These are phyloP conservation scores for Schizochytrium sp. DNA, from an alignment of 108 stramenopile genomes.

Conservation along the genomic window DNA sequence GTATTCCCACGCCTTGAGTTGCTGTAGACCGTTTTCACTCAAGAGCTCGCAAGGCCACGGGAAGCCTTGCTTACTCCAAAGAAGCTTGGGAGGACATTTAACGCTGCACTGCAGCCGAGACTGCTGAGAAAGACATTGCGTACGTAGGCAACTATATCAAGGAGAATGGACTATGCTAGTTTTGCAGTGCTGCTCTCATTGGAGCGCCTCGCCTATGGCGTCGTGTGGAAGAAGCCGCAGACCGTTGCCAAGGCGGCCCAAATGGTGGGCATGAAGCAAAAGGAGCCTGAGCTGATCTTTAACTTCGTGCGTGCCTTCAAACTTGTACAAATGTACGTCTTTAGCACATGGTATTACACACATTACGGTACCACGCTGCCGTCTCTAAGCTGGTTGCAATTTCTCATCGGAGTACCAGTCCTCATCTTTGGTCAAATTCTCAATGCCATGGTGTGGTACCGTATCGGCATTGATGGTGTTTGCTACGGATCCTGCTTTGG, in stretches of 20 bases:
- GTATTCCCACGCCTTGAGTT: too few species aligned
- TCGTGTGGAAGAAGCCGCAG: slow-evolving; percentile 60
- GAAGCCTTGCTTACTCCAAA: too few species aligned
- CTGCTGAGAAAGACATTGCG: too few species aligned
- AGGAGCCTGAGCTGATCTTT: slow-evolving; percentile 57
- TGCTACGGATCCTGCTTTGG: slow-evolving; percentile 54
- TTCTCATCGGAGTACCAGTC: slow-evolving; percentile 32
- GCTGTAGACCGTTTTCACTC: too few species aligned
- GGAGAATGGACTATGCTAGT: slow-evolving; percentile 52
- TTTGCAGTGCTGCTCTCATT: slow-evolving; percentile 53
- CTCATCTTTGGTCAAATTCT: slow-evolving; percentile 47
- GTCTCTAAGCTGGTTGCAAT: slow-evolving; percentile 52
- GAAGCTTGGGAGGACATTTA: too few species aligned
- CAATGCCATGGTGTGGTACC: slow-evolving; percentile 59
- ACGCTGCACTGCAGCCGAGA: too few species aligned
- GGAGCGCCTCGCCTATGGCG: slow-evolving; percentile 56
- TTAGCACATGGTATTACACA: slow-evolving; percentile 56
- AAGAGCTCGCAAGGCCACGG: too few species aligned
- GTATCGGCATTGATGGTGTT: slow-evolving; percentile 61
- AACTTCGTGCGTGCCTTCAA: slow-evolving; percentile 61
- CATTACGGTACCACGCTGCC: slow-evolving; percentile 42
- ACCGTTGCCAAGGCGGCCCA: slow-evolving; percentile 34
- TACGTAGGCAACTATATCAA: not conserved
- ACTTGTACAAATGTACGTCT: slow-evolving; percentile 60
- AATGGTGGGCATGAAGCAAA: slow-evolving; percentile 57